These are phyloP conservation scores for Nymphaea thermarum DNA, from an alignment of 164 flowering plant species.

Conservation along the genomic window DNA sequence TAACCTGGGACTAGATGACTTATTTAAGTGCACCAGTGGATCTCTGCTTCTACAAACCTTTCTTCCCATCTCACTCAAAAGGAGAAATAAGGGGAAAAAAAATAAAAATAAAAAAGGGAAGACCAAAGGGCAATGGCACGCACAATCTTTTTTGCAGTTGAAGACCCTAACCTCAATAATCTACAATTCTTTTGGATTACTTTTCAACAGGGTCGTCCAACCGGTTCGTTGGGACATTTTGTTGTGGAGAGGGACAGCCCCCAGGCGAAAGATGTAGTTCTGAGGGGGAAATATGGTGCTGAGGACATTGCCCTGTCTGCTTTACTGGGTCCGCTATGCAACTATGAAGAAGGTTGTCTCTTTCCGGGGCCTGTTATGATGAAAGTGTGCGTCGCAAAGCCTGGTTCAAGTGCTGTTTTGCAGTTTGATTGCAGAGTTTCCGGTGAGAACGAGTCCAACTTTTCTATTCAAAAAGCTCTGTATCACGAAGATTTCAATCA, in stretches of 20 bases:
- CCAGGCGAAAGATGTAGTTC: constrained; percentile 48
- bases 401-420: constrained; percentile 49
- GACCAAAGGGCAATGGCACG: too few relatives aligned
- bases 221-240: constrained; percentile 44
- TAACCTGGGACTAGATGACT: too few relatives aligned
- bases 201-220: constrained; percentile 16
- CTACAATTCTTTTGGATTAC: not conserved
- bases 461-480: constrained; percentile 29
- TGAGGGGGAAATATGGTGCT: constrained; percentile 39
- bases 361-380: constrained; percentile 44
- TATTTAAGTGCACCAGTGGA: too few relatives aligned
- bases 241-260: constrained; percentile 45
- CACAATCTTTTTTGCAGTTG: too few relatives aligned
- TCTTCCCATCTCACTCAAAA: too few relatives aligned
- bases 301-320: constrained; percentile 80
- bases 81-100: too few relatives aligned
- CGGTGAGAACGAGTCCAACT: constrained; percentile 16
- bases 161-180: too few relatives aligned
- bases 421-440: constrained; percentile 59
- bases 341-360: constrained; percentile 6
- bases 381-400: constrained; percentile 71
- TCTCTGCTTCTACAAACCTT: too few relatives aligned
- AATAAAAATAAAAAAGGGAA: too few relatives aligned
- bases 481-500: constrained; percentile 23
- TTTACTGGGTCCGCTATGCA: constrained; percentile 23